Conservation (phyloP, 305 asterid species). For the Petunia hybrid region DNA sequence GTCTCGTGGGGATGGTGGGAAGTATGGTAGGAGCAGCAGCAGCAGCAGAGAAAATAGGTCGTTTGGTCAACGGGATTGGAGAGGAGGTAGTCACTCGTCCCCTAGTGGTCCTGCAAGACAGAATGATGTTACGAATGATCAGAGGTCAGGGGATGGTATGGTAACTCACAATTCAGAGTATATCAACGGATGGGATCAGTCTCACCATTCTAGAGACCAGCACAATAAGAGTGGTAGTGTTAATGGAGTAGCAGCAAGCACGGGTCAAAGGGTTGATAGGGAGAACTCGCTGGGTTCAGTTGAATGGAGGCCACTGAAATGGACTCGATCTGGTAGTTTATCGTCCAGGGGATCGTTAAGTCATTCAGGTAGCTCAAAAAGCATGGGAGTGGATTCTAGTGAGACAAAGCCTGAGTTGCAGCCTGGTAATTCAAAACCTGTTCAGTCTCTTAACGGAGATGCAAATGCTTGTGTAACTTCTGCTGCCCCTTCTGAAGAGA, state of each 20-base stretch:
- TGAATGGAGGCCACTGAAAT: constrained; percentile 86
- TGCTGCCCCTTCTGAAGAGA: constrained; percentile 68
- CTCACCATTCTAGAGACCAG: constrained; percentile 56
- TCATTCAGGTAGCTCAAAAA: constrained; percentile 77
- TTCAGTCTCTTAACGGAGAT: constrained; percentile 55
- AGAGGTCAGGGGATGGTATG: constrained; percentile 63
- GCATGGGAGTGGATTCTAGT: constrained; percentile 65
- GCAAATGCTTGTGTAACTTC: constrained; percentile 55
- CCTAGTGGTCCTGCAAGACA: constrained; percentile 66
- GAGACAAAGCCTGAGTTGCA: constrained; percentile 66
- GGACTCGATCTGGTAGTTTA: constrained; percentile 86
- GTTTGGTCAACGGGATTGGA: constrained; percentile 44
- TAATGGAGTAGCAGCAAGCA: constrained; percentile 44
- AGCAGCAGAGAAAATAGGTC: constrained; percentile 63
- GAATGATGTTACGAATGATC: constrained; percentile 51
- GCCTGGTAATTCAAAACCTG: constrained; percentile 56
- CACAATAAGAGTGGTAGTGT: constrained; percentile 52
- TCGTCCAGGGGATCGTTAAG: constrained; percentile 85
- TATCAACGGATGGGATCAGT: constrained; percentile 50
- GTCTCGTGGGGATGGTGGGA: constrained; percentile 75
- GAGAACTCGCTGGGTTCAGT: constrained; percentile 60
- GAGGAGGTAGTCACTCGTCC: constrained; percentile 36
- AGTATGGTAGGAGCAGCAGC: constrained; percentile 56
- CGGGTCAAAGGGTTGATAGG: constrained; percentile 61
- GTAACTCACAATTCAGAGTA: constrained; percentile 53